Evolutionary conservation across 2,329 filamentous ascomycete species (phyloP).

Genomic region (Botryotinia globosa): DNA sequence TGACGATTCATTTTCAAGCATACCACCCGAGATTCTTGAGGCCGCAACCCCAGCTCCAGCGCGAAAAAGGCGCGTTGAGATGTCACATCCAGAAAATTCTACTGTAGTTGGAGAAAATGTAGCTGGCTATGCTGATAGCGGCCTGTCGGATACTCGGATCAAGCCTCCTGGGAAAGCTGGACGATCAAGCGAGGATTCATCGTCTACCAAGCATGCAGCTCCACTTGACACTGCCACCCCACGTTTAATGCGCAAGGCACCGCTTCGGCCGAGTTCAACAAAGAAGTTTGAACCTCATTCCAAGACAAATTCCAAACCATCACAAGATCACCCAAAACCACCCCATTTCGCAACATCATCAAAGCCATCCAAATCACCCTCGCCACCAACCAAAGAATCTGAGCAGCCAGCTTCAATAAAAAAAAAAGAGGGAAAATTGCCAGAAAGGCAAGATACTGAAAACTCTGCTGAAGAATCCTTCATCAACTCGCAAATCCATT

Average conservation of each 20-base stretch:
- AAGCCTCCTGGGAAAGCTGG: conserved; percentile 15
- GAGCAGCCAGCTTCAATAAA: conserved; percentile 4
- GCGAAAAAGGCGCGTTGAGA: neutral
- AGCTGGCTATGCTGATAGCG: neutral
- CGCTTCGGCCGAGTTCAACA: conserved; percentile 7
- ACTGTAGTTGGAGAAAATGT: neutral
- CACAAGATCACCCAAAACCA: conserved; percentile 12
- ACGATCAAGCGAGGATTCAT: conserved; percentile 31
- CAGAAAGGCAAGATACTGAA: neutral
- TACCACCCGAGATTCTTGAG: conserved; percentile 30
- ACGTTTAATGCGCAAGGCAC: conserved; percentile 24
- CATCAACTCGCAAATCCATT: conserved; percentile 32
- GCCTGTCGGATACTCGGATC: neutral
- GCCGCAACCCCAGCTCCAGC: conserved; percentile 31
- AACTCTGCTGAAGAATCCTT: conserved; percentile 25
- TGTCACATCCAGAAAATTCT: neutral
- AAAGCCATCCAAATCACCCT: conserved; percentile 37
- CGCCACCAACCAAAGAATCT: conserved; percentile 26
- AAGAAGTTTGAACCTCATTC: neutral
- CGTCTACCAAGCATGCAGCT: conserved; percentile 28
- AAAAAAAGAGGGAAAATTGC: neutral
- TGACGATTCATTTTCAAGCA: conserved; percentile 34
- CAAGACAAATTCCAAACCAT: neutral
- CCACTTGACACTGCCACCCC: conserved; percentile 26
- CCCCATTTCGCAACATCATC: conserved; percentile 26